Conservation (phyloP, 768 basidiomycete genomes). For the Tephrocybe sp. region DNA sequence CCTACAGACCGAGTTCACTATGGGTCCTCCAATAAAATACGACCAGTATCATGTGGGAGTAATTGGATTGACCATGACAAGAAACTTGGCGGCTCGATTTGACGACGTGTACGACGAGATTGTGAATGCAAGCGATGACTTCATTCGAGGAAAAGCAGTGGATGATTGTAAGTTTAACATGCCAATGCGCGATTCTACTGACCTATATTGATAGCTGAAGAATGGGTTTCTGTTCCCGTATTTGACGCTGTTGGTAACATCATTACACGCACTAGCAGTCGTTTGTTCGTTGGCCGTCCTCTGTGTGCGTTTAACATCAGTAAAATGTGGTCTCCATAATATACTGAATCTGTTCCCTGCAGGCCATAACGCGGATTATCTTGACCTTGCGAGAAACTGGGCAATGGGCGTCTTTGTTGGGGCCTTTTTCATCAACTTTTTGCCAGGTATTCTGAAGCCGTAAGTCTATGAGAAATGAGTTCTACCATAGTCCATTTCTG, state of each 20-base stretch:
- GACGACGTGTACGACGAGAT: background rate
- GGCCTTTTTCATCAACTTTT: slow-evolving; percentile 1
- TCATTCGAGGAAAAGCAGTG: background rate
- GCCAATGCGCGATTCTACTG: too few species aligned
- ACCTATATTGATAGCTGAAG: background rate
- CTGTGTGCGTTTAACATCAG: background rate
- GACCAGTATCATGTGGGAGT: slow-evolving; percentile 1
- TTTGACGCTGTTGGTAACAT: background rate
- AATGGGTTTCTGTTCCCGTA: slow-evolving; percentile 1
- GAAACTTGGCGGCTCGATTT: background rate
- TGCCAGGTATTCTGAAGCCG: slow-evolving; percentile 1
- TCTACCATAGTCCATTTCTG: background rate
- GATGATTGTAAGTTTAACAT: background rate
- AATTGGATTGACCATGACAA: background rate
- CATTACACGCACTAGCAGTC: background rate
- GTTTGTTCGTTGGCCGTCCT: background rate
- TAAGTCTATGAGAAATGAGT: background rate
- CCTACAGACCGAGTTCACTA: background rate
- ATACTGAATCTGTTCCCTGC: background rate
- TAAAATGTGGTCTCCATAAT: too few species aligned
- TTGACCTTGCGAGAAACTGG: slow-evolving; percentile 1
- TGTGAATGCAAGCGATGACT: background rate
- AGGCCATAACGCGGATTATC: background rate
- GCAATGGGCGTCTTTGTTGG: background rate
- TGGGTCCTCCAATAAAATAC: slow-evolving; percentile 1